Conservation (phyloP, 371 early-diverging fungal genomes). For the Mucor irregularis region DNA sequence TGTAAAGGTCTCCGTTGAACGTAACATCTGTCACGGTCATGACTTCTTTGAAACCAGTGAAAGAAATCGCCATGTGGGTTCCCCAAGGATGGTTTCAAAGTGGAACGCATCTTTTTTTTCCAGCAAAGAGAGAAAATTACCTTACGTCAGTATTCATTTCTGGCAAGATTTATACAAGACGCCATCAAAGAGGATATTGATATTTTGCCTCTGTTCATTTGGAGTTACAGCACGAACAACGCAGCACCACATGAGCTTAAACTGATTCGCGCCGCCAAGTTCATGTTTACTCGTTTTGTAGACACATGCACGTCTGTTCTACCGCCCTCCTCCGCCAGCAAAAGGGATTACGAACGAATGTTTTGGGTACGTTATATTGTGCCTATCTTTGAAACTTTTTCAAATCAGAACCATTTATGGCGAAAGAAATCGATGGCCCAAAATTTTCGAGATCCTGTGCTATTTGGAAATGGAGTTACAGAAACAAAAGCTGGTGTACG, state of each 20-base stretch:
- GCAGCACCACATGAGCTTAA: background rate
- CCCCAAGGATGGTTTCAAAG: no score
- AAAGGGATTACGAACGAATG: slow-evolving; percentile 8
- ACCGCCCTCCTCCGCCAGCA: slow-evolving; percentile 1
- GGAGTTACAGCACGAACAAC: background rate
- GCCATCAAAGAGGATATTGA: background rate
- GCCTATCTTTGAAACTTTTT: slow-evolving; percentile 12
- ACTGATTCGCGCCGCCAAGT: background rate
- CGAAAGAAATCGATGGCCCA: slow-evolving; percentile 8
- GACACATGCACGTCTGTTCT: slow-evolving; percentile 7
- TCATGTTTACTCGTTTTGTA: slow-evolving; percentile 10
- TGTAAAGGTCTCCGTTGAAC: no score
- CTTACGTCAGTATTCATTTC: no score
- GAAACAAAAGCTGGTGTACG: slow-evolving; percentile 1
- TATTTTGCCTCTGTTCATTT: background rate
- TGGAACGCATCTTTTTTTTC: no score
- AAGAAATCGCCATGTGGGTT: no score
- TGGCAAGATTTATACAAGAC: no score
- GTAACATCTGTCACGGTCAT: no score
- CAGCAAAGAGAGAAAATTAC: no score
- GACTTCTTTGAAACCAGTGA: no score
- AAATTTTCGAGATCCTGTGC: slow-evolving; percentile 7
- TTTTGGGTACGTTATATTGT: slow-evolving; percentile 11
- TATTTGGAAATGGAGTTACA: slow-evolving; percentile 3
- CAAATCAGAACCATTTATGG: slow-evolving; percentile 8